phyloP scores from a whole-genome alignment of 1,139 yeast genomes.

The Suhomyces taliae region DNA sequence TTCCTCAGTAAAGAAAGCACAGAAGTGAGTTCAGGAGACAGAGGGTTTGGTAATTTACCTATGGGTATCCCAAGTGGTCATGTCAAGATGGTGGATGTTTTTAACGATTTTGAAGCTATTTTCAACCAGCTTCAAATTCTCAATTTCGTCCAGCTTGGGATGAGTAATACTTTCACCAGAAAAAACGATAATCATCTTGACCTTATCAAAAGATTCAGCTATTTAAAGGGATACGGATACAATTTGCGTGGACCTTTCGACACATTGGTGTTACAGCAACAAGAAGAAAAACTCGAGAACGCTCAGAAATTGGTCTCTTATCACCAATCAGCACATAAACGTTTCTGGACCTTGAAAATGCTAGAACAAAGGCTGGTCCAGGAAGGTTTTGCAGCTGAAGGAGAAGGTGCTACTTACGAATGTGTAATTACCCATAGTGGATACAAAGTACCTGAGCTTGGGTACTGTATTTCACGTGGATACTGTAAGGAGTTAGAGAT shows the following conservation, averaged over 20 bases:
- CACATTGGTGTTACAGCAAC: slow-evolving; percentile 16
- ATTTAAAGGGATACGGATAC: slow-evolving; percentile 37
- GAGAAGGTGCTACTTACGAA: slow-evolving; percentile 15
- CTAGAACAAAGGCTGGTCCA: slow-evolving; percentile 22
- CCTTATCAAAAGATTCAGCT: slow-evolving; percentile 19
- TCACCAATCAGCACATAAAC: slow-evolving; percentile 17
- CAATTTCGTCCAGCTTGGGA: slow-evolving; percentile 21
- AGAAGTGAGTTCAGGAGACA: slow-evolving; percentile 9
- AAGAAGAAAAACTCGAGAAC: slow-evolving; percentile 18
- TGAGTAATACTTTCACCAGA: slow-evolving; percentile 10
- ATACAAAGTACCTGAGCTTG: slow-evolving; percentile 8
- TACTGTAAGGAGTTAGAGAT: slow-evolving; percentile 49
- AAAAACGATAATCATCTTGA: slow-evolving; percentile 10
- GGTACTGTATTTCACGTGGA: slow-evolving; percentile 23
- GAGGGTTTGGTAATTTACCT: slow-evolving; percentile 17
- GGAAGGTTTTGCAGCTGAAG: slow-evolving; percentile 2
- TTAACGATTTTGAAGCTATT: slow-evolving; percentile 26
- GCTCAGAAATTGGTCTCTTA: slow-evolving; percentile 16
- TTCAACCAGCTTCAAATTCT: slow-evolving; percentile 44
- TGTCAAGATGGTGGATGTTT: slow-evolving; percentile 24
- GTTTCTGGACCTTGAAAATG: slow-evolving; percentile 27
- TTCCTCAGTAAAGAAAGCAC: slow-evolving; percentile 22
- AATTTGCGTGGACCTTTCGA: slow-evolving; percentile 35
- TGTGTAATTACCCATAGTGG: slow-evolving; percentile 33
- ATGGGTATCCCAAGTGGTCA: slow-evolving; percentile 34